These are phyloP conservation scores for Ascochyta viciae-villosae DNA, from an alignment of 2,329 filamentous ascomycete genomes.

Conservation along the genomic window DNA sequence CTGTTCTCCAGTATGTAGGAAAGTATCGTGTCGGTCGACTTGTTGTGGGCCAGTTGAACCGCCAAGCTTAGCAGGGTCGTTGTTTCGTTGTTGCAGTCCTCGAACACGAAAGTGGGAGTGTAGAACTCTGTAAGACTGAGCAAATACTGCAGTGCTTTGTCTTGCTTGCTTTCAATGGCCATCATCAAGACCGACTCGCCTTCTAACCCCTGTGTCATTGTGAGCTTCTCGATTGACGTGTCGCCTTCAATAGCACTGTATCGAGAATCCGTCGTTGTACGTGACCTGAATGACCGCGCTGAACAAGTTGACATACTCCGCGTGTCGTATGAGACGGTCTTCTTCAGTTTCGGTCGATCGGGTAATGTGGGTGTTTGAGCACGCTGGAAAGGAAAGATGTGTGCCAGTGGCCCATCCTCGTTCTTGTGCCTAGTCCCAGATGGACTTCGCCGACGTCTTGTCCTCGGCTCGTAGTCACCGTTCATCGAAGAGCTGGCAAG, in stretches of 20 bases:
- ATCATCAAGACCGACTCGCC: constrained; percentile 81
- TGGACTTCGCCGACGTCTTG: constrained; percentile 30
- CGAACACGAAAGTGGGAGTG: constrained; percentile 71
- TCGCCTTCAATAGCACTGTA: constrained; percentile 84
- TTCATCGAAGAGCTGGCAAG: constrained; percentile 39
- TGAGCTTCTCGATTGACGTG: constrained; percentile 79
- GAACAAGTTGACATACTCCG: constrained; percentile 88
- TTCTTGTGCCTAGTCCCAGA: constrained; percentile 25
- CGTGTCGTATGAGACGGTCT: constrained; percentile 83
- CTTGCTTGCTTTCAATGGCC: constrained; percentile 65
- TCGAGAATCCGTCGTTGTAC: constrained; percentile 68
- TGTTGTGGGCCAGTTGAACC: constrained; percentile 79
- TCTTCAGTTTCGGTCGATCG: constrained; percentile 68
- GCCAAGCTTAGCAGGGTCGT: constrained; percentile 90
- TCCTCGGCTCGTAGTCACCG: constrained; percentile 34
- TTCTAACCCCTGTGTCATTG: constrained; percentile 71
- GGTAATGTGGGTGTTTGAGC: constrained; percentile 58
- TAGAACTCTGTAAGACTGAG: constrained; percentile 80
- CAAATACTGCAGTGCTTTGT: constrained; percentile 78
- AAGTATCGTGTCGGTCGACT: constrained; percentile 77
- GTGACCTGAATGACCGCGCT: constrained; percentile 80
- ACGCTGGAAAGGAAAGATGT: constrained; percentile 91
- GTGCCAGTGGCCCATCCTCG: constrained; percentile 64
- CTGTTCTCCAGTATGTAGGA: constrained; percentile 68
- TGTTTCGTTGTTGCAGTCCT: constrained; percentile 87